These are phyloP conservation scores for Aspergillus fischeri DNA, from an alignment of 2,329 filamentous ascomycete species.

Conservation along the genomic window DNA sequence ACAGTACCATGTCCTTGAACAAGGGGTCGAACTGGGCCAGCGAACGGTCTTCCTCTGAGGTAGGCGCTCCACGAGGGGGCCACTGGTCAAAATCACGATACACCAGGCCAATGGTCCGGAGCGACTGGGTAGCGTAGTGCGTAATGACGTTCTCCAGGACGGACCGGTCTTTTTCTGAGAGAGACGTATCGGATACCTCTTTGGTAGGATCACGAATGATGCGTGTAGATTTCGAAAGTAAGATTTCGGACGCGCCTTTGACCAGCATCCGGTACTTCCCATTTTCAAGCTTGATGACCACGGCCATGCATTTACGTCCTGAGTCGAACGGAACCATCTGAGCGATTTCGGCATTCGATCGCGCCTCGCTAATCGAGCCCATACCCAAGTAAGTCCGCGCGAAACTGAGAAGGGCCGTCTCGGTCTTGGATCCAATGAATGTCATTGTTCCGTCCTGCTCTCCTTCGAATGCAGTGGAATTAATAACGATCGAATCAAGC, in stretches of 20 bases:
- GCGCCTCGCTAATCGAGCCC: slow-evolving; percentile 56
- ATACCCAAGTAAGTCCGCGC: slow-evolving; percentile 63
- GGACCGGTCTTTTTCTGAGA: slow-evolving; percentile 56
- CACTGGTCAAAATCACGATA: slow-evolving; percentile 82
- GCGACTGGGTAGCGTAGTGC: slow-evolving; percentile 71
- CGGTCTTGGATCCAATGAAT: slow-evolving; percentile 74
- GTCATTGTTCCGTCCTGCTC: slow-evolving; percentile 56
- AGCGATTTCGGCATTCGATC: slow-evolving; percentile 57
- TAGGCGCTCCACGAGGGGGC: slow-evolving; percentile 65
- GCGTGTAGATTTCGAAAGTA: slow-evolving; percentile 43
- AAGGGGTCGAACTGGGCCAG: slow-evolving; percentile 64
- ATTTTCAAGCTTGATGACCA: slow-evolving; percentile 54
- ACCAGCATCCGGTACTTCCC: slow-evolving; percentile 55
- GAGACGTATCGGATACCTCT: slow-evolving; percentile 48
- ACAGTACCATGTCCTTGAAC: slow-evolving; percentile 63
- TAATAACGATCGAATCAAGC: slow-evolving; percentile 62
- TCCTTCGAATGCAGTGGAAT: slow-evolving; percentile 66
- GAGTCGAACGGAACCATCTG: slow-evolving; percentile 59
- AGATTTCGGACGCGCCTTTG: slow-evolving; percentile 51
- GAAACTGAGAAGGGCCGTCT: slow-evolving; percentile 69
- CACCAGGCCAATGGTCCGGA: slow-evolving; percentile 78
- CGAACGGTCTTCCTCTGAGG: slow-evolving; percentile 54
- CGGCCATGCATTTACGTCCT: slow-evolving; percentile 65
- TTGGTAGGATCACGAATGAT: slow-evolving; percentile 60
- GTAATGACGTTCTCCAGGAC: slow-evolving; percentile 65